Conservation (phyloP, 345 rosid genomes). For the Anastatica hierochuntica region DNA sequence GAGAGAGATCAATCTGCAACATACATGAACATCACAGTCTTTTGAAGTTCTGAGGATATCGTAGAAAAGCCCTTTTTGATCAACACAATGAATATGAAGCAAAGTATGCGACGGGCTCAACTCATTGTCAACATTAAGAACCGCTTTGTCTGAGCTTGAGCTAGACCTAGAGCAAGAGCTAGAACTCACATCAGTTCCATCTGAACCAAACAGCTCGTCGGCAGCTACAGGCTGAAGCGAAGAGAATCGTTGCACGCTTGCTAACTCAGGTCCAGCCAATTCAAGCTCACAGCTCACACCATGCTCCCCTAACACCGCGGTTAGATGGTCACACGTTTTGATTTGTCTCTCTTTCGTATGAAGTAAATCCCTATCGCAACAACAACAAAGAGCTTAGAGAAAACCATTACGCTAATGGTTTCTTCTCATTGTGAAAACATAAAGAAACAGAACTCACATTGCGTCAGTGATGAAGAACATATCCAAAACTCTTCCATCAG, state of each 20-base stretch:
- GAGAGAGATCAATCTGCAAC: background rate
- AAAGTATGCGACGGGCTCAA: conserved; percentile 66
- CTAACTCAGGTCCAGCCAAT: conserved; percentile 52
- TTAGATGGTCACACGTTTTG: conserved; percentile 40
- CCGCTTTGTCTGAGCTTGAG: conserved; percentile 28
- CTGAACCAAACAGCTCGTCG: conserved; percentile 41
- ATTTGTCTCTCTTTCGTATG: conserved; percentile 52
- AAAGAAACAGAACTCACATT: conserved; percentile 28
- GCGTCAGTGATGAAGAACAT: conserved; percentile 62
- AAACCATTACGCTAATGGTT: background rate
- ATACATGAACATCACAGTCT: conserved; percentile 60
- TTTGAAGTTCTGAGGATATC: conserved; percentile 68
- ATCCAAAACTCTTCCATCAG: conserved; percentile 60
- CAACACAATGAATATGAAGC: conserved; percentile 55
- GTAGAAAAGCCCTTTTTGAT: conserved; percentile 70
- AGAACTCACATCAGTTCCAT: conserved; percentile 26
- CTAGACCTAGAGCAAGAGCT: too few relatives aligned
- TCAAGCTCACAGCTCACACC: conserved; percentile 65
- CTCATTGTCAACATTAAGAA: conserved; percentile 46
- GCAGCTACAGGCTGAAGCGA: conserved; percentile 43
- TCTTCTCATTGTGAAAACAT: background rate
- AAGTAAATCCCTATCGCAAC: conserved; percentile 39
- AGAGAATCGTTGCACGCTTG: conserved; percentile 36
- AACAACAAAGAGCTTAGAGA: background rate
- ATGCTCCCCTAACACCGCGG: conserved; percentile 40